Percentiles rank a stretch among this genome's conserved stretches.
phyloP scores from a whole-genome alignment of 2,329 filamentous ascomycete species.

The Periconia sp. region DNA sequence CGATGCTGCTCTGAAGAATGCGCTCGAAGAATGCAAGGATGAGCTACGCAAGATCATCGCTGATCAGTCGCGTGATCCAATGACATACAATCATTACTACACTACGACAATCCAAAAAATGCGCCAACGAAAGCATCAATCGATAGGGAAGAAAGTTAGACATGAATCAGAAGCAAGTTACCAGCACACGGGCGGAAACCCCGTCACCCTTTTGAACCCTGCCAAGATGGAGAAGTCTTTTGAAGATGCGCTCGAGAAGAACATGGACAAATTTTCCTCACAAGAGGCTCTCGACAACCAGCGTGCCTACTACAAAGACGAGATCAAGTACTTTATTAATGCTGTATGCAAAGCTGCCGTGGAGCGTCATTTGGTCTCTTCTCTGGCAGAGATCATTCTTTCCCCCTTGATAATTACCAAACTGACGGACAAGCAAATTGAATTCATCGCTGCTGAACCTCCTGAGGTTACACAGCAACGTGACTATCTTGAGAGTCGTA shows the following conservation, averaged over 20 bases:
- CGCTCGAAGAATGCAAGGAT: conserved; percentile 33
- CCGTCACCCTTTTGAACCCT: not conserved
- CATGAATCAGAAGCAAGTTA: not conserved
- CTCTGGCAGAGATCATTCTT: conserved; percentile 29
- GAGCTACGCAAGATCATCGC: conserved; percentile 52
- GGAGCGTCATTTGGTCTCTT: conserved; percentile 37
- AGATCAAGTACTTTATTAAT: conserved; percentile 35
- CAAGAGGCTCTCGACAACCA: conserved; percentile 37
- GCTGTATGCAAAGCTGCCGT: conserved; percentile 35
- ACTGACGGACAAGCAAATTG: conserved; percentile 40
- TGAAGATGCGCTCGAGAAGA: conserved; percentile 7
- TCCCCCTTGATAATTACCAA: conserved; percentile 29
- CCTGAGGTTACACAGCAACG: conserved; percentile 28
- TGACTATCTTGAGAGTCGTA: conserved; percentile 25
- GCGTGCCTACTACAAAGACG: conserved; percentile 37
- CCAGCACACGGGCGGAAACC: not conserved
- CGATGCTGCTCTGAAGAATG: conserved; percentile 44
- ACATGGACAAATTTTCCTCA: conserved; percentile 34
- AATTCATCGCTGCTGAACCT: conserved; percentile 38
- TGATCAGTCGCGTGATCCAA: conserved; percentile 52
- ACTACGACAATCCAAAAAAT: conserved; percentile 24
- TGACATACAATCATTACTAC: conserved; percentile 56
- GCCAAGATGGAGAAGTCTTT: conserved; percentile 1
- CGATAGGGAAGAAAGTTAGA: not conserved
- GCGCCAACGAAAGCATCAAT: conserved; percentile 21